Evolutionary conservation across 176 grass and related monocot genomes (phyloP).

Genomic region (Oryza punctata): DNA sequence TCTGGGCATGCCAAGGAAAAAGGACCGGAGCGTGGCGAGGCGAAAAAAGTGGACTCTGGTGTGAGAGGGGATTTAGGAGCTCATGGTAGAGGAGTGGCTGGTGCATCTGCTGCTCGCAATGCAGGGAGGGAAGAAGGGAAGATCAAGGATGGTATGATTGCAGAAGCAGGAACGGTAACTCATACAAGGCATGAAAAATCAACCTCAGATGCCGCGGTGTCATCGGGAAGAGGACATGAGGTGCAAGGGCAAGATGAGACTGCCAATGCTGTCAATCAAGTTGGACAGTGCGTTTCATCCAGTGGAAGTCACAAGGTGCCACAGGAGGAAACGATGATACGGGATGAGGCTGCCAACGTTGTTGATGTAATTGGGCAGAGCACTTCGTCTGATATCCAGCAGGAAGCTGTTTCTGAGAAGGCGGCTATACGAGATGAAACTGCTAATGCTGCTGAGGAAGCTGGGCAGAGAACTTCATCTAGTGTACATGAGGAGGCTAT

Average conservation of each 20-base stretch:
- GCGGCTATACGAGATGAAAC: constrained; percentile 3
- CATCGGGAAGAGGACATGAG: not conserved
- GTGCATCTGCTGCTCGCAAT: constrained; percentile 16
- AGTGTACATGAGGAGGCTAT: not conserved
- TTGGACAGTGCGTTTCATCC: constrained; percentile 28
- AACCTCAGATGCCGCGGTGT: not conserved
- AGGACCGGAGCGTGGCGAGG: constrained; percentile 5
- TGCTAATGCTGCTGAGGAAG: constrained; percentile 22
- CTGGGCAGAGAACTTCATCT: constrained; percentile 27
- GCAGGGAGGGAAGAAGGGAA: constrained; percentile 28
- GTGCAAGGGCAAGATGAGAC: constrained; percentile 7
- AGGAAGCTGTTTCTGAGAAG: not conserved
- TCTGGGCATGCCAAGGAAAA: constrained; percentile 37
- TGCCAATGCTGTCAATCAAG: constrained; percentile 27
- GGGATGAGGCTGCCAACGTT: not conserved
- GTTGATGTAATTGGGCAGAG: constrained; percentile 14
- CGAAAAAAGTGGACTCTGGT: not conserved
- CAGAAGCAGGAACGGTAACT: constrained; percentile 22
- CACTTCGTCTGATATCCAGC: constrained; percentile 10
- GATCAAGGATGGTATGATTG: not conserved
- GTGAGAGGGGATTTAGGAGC: constrained; percentile 16
- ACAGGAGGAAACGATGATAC: constrained; percentile 10
- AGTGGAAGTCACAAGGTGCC: not conserved
- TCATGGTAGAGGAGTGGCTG: not conserved
- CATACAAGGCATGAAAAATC: not conserved